Base-by-base conservation (phyloP, 306 rosid species). In the Gastrolobium bilobum region DNA sequence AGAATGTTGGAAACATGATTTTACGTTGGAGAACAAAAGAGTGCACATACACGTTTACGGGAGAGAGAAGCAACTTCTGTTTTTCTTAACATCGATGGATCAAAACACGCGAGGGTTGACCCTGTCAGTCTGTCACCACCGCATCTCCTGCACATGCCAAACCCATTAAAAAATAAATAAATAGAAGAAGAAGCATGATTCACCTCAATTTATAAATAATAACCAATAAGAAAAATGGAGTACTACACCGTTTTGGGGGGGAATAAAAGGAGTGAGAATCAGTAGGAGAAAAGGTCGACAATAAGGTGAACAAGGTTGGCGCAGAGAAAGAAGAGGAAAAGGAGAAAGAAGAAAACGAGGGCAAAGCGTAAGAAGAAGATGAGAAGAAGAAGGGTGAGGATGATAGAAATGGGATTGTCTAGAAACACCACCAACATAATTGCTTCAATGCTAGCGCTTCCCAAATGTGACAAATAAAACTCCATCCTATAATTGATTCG, bases 391-490 rank as follows among this genome's bases (percentile, higher is more conserved):
- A 89, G 35, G 3, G 82, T 20, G 72, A 92, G 80, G 85, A 92
- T 5, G 52, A 87, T 7, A 78, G 93, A 81, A 72, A 90, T 31
- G 33, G 95, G 95, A 13, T 90, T 87, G 35, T 89, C 97, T 74
- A 83, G 48, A 38, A 89, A 48, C 14, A 90, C 69, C 4, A 90
- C 79, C 7, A 89, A 6, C 85, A 89, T 79, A 11, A 2, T 59
- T 68, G 10, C 37, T 57, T 9, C 14, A 4, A 9, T 60, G 10
- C 3, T 57, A 2, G 48, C 7, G 50, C 13, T 47, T 68, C 81
- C 81, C 10, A 14, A 52, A 5, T 56, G 1, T 34, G 8, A n/a
- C 7, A 48, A 15, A 13, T 3, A 48, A 48, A 3, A 8, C 8
- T 43, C 48, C 48, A 40, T 40, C 7, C 44, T 40, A 40, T 40